phyloP scores from a whole-genome alignment of 2,329 filamentous ascomycete genomes.

The Colletotrichum tanaceti region DNA sequence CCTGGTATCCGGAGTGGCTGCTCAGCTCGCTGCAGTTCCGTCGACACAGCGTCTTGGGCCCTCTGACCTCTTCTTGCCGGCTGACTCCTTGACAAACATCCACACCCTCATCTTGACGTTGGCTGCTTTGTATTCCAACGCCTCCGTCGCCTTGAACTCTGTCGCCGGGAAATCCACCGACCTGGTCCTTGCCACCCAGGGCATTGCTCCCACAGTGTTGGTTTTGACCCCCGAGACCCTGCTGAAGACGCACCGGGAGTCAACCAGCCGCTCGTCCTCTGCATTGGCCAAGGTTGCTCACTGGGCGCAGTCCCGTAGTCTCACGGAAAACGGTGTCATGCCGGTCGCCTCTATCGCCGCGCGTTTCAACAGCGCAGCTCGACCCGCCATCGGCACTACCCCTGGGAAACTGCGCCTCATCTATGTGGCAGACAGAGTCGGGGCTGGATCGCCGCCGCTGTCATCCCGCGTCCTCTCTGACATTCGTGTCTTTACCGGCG shows the following conservation, averaged over 20 bases:
- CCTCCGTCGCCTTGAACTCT: conserved; percentile 88
- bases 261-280: conserved; percentile 69
- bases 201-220: conserved; percentile 83
- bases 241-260: conserved; percentile 72
- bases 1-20: conserved; percentile 86
- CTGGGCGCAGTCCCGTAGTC: conserved; percentile 75
- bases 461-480: conserved; percentile 80
- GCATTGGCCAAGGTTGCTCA: conserved; percentile 75
- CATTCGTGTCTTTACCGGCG: conserved; percentile 81
- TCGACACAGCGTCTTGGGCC: conserved; percentile 77
- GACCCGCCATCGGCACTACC: conserved; percentile 68
- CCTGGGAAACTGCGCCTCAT: conserved; percentile 84
- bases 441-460: conserved; percentile 71
- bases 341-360: conserved; percentile 73
- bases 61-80: conserved; percentile 85
- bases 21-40: conserved; percentile 81
- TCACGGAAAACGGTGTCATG: conserved; percentile 79
- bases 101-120: conserved; percentile 85
- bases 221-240: conserved; percentile 82
- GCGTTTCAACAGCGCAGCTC: conserved; percentile 54
- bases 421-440: conserved; percentile 80
- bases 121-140: conserved; percentile 84
- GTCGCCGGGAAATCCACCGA: conserved; percentile 81
- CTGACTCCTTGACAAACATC: conserved; percentile 81
- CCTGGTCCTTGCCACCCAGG: conserved; percentile 77